Evolutionary conservation across 805 yeast species (phyloP).

Genomic region (Torulaspora indica): DNA sequence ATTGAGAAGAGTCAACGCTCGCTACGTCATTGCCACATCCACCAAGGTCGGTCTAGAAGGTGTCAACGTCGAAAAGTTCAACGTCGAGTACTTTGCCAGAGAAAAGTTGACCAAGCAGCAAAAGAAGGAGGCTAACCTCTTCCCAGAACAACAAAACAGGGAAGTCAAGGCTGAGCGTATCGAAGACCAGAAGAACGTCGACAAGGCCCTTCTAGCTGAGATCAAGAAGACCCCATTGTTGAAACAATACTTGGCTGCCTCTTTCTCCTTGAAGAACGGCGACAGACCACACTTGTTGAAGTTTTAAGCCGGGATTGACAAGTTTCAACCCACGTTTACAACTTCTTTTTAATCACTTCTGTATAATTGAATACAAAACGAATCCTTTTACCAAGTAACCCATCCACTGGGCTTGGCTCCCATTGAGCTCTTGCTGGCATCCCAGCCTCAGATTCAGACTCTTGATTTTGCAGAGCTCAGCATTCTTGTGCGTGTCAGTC

Average conservation of each 20-base stretch:
- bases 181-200: conserved; percentile 94
- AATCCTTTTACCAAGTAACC: conserved; percentile 12
- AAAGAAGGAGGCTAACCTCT: conserved; percentile 90
- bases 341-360: conserved; percentile 10
- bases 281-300: conserved; percentile 98
- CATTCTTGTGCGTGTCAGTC: too few species aligned
- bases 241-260: conserved; percentile 91
- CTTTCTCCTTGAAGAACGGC: conserved; percentile 96
- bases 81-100: conserved; percentile 93
- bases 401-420: too few species aligned
- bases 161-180: conserved; percentile 90
- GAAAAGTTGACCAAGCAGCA: conserved; percentile 79
- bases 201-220: conserved; percentile 85
- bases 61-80: conserved; percentile 85
- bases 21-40: conserved; percentile 98
- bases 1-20: conserved; percentile 97
- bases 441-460: too few species aligned
- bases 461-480: too few species aligned
- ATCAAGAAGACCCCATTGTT: conserved; percentile 96
- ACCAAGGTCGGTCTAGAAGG: conserved; percentile 77
- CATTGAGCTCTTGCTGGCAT: not conserved
- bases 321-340: too few species aligned
- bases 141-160: conserved; percentile 74
- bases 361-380: conserved; percentile 17
- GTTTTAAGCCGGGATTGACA: conserved; percentile 53